Conservation (phyloP, 1,139 yeast genomes). For the Pneumocystis carinii region DNA sequence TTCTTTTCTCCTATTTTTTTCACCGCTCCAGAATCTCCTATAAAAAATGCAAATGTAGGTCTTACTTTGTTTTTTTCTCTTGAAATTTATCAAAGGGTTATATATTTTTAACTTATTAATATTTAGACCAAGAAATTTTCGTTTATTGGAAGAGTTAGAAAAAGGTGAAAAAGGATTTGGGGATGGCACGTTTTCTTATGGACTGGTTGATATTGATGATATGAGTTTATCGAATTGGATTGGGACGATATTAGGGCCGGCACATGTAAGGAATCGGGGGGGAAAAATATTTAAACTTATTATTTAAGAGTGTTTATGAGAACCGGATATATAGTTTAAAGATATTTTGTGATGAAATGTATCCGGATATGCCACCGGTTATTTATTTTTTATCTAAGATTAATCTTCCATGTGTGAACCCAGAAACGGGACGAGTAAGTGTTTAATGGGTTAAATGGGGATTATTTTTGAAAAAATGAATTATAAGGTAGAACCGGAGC, state of each 20-base stretch:
- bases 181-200: conserved; percentile 91
- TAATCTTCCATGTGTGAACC: conserved; percentile 79
- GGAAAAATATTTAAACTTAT: neutral
- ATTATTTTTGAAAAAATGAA: neutral
- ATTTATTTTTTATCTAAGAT: conserved; percentile 69
- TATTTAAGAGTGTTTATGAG: conserved; percentile 53
- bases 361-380: conserved; percentile 79
- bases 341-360: conserved; percentile 65
- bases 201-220: conserved; percentile 76
- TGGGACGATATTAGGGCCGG: conserved; percentile 94
- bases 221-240: conserved; percentile 89
- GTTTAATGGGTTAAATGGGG: neutral
- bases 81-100: too few relatives aligned
- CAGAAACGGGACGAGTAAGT: conserved; percentile 35
- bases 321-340: conserved; percentile 79
- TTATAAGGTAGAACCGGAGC: conserved; percentile 35
- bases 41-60: too few relatives aligned
- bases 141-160: conserved; percentile 61
- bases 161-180: conserved; percentile 97
- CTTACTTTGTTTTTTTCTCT: too few relatives aligned
- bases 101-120: too few relatives aligned
- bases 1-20: neutral
- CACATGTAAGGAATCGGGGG: conserved; percentile 34
- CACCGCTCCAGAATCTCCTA: neutral
- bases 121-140: neutral